These are phyloP conservation scores for Blastocystis sp. DNA, from an alignment of 352 stramenopile species.

Conservation along the genomic window DNA sequence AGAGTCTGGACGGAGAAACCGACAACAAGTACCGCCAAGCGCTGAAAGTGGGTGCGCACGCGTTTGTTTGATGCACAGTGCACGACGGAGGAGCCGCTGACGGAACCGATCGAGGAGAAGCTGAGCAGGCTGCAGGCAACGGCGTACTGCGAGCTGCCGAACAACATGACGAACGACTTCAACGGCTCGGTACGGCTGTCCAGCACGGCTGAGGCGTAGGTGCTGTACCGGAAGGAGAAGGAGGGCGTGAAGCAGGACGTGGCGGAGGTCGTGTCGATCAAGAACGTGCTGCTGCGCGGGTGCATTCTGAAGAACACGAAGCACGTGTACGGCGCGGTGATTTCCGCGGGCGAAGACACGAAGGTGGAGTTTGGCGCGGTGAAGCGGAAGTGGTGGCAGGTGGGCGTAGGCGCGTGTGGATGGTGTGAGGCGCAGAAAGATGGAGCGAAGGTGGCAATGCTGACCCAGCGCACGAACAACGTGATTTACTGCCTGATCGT, in stretches of 20 bases:
- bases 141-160: conserved; percentile 79
- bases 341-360: conserved; percentile 88
- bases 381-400: conserved; percentile 16
- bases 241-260: conserved; percentile 75
- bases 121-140: conserved; percentile 74
- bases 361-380: conserved; percentile 83
- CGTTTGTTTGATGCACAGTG: conserved; percentile 46
- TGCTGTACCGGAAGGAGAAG: conserved; percentile 76
- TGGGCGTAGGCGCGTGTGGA: background rate
- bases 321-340: conserved; percentile 83
- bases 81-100: conserved; percentile 13
- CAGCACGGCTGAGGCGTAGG: conserved; percentile 82
- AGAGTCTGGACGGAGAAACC: conserved; percentile 87
- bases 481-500: conserved; percentile 72
- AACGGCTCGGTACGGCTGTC: conserved; percentile 74
- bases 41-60: conserved; percentile 67
- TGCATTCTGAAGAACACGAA: conserved; percentile 87
- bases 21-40: conserved; percentile 80
- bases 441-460: conserved; percentile 72
- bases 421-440: background rate
- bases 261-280: conserved; percentile 76
- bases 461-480: conserved; percentile 78
- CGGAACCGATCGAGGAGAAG: background rate
- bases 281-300: conserved; percentile 84
- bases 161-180: conserved; percentile 76